Conservation (phyloP, 352 stramenopile species). For the Pythium dissimile region DNA sequence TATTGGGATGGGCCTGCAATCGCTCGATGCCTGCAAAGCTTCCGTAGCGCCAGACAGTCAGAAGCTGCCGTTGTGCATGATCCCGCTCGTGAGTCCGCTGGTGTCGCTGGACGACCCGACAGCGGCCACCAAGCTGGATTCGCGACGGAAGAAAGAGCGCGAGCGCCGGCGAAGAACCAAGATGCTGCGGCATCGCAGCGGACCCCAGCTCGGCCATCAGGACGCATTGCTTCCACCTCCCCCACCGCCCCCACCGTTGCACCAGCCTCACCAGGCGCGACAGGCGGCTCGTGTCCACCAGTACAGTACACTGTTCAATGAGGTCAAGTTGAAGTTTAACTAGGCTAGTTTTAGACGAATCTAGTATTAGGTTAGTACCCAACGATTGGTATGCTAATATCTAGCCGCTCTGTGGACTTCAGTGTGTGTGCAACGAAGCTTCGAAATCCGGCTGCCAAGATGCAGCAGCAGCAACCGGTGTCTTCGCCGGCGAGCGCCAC, state of each 20-base stretch:
- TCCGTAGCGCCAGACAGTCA: too few species aligned
- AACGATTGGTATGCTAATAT: not conserved
- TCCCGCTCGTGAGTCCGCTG: constrained; percentile 66
- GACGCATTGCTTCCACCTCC: not conserved
- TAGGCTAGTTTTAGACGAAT: not conserved
- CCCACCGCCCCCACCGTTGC: too few species aligned
- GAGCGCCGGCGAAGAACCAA: constrained; percentile 11
- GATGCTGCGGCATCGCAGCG: not conserved
- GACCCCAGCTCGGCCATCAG: not conserved
- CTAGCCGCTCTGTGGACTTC: not conserved
- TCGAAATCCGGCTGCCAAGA: not conserved
- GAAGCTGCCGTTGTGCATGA: constrained; percentile 55
- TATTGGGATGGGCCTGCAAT: too few species aligned
- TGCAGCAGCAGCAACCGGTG: not conserved
- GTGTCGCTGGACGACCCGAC: constrained; percentile 62
- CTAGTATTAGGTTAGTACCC: not conserved
- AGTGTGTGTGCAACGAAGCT: not conserved
- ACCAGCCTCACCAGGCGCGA: not conserved
- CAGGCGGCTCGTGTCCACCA: not conserved
- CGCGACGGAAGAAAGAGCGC: constrained; percentile 35
- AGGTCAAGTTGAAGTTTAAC: not conserved
- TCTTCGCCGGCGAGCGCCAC: not conserved
- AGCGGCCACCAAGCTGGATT: constrained; percentile 48
- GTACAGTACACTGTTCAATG: constrained; percentile 8
- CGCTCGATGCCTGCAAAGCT: too few species aligned